Evolutionary conservation across 345 rosid species (phyloP).

Genomic region (Salix koriyanagi): DNA sequence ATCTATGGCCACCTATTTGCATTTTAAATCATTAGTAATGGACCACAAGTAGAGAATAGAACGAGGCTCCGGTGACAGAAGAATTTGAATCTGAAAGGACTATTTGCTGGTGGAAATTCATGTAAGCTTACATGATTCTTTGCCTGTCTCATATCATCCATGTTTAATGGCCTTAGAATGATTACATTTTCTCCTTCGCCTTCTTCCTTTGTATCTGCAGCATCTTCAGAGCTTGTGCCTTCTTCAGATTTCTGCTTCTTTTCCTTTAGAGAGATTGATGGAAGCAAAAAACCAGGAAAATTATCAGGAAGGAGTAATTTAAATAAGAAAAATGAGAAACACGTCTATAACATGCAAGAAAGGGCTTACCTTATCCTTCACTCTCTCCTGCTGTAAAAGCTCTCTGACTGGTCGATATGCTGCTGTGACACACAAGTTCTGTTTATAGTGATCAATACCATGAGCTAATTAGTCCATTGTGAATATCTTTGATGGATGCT

Average conservation of each 20-base stretch:
- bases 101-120: neutral
- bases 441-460: constrained; percentile 32
- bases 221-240: constrained; percentile 47
- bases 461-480: constrained; percentile 6
- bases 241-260: constrained; percentile 57
- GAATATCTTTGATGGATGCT: neutral
- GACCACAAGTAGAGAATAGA: neutral
- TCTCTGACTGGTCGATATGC: constrained; percentile 96
- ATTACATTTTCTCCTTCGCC: constrained; percentile 50
- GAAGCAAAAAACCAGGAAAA: constrained; percentile 1
- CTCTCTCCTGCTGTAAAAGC: constrained; percentile 71
- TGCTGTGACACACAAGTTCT: constrained; percentile 93
- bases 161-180: constrained; percentile 63
- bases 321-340: neutral
- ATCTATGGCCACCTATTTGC: neutral
- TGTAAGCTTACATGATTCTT: constrained; percentile 69
- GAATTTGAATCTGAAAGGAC: neutral
- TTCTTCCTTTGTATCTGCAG: constrained; percentile 47
- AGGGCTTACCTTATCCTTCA: constrained; percentile 59
- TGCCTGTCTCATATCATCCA: constrained; percentile 93
- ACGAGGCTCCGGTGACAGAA: too few relatives aligned
- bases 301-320: neutral
- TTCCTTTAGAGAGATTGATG: constrained; percentile 41
- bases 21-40: neutral
- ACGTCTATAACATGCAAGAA: neutral